Base-by-base conservation (phyloP, 2,329 filamentous ascomycete genomes). In the Colletotrichum liaoningense region DNA sequence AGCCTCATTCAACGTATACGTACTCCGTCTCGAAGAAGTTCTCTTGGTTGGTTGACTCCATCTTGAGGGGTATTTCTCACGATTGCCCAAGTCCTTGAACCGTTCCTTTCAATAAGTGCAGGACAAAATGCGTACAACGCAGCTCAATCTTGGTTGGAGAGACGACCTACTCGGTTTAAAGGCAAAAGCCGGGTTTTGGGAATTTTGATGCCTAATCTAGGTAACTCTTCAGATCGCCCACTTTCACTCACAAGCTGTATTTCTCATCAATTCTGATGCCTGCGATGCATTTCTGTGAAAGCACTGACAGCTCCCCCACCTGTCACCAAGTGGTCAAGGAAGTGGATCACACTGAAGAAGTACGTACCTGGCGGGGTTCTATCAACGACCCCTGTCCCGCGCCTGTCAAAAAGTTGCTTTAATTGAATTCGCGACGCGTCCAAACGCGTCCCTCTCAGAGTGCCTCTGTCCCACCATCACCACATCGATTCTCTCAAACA, bases 1-100 rank as follows among this genome's bases (percentile, higher is more conserved):
- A 24, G 58, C 9, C 49, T 11, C 22, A 12, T 55, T 59, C 19
- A 9, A 14, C 7, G 38, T 63, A 26, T 28, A 82, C 92, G 83
- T 85, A 97, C 94, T 95, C 93, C 35, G 95, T 97, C 83, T 98
- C 94, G 80, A 98, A 98, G 86, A 97, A 98, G 80, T 97, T 91
- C 35, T 93, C 92, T 64, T 92, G 89, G 79, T 97, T 90, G 63
- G 90, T 88, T 33, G 93, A 93, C 75, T 91, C 89, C 82, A 93
- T 93, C 86, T 90, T 92, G 74, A 73, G 70, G 75, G 72, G 33
- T 70, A 42, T 68, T n/a, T 63, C 22, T 49, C 19, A 49, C 42
- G 16, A n/a, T n/a, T 8, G 42, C 8, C 42, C n/a, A n/a, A 22
- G 16, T 26, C 54, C 30, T 69, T n/a, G 26, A 35, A 35, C n/a